Base-by-base conservation (phyloP, 139 green algal species). In the Auxenochlorella pyrenoidosa region DNA sequence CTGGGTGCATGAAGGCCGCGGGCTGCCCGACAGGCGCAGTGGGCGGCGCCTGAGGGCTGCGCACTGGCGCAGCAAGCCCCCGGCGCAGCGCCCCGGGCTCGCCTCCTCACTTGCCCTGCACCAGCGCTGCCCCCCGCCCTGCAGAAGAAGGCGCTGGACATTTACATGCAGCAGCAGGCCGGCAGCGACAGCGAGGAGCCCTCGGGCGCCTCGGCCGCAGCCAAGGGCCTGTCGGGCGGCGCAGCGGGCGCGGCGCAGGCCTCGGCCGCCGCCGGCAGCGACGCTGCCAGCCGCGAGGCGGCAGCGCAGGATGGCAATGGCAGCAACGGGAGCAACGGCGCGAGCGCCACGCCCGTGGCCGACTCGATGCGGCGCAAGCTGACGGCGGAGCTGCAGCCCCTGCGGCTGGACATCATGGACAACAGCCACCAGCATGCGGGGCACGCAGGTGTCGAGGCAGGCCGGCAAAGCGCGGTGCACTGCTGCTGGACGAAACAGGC, bases 61-160 rank as follows among this genome's bases (percentile, higher is more conserved):
- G n/a, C n/a, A n/a, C n/a, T n/a, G n/a, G n/a, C n/a, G n/a, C n/a
- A n/a, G n/a, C n/a, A n/a, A n/a, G n/a, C n/a, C n/a, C n/a, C n/a
- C n/a, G n/a, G n/a, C n/a, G n/a, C n/a, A n/a, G n/a, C n/a, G n/a
- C n/a, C n/a, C n/a, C n/a, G n/a, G 59, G 59, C 8, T 28, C 19
- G 59, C 16, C 59, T n/a, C 54, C 12, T 26, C 18, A n/a, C 54
- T 63, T 13, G 22, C 10, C 68, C 40, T 58, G 0, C 40, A 58
- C 72, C 28, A 36, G 30, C 26, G 5, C 63, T 71, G 13, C 26
- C 26, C 63, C 5, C 28, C 22, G 36, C 10, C 30, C 98, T 99
- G 95, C 96, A 99, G 90, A 93, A 93, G 68, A 96, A 95, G 84
- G 92, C 93, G 28, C 65, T 96, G 32, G 91, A 94, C 40, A 79